Evolutionary conservation across 805 yeast genomes (phyloP).

Genomic region (Clavispora fructus): DNA sequence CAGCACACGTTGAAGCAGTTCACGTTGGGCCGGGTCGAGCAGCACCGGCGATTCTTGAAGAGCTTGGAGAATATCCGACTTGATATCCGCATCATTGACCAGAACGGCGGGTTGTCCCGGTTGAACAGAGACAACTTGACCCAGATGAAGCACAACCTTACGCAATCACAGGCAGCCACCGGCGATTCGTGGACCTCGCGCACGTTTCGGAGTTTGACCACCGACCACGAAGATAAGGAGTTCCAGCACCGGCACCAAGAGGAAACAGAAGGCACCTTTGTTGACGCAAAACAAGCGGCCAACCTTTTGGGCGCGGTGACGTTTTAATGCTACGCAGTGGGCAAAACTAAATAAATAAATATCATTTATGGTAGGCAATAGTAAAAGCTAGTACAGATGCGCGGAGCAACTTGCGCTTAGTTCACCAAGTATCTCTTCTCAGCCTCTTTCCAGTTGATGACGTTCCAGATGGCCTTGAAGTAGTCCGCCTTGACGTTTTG

Average conservation of each 20-base stretch:
- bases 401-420: not conserved
- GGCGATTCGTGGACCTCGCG: conserved; percentile 44
- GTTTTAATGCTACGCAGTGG: conserved; percentile 32
- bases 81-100: conserved; percentile 71
- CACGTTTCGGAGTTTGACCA: conserved; percentile 31
- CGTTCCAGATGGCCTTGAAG: conserved; percentile 48
- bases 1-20: conserved; percentile 50
- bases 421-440: conserved; percentile 36
- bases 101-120: conserved; percentile 74
- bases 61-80: conserved; percentile 66
- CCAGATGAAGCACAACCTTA: conserved; percentile 36
- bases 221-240: conserved; percentile 22
- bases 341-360: not conserved
- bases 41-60: conserved; percentile 74
- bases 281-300: conserved; percentile 85
- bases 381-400: not conserved
- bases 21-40: conserved; percentile 71
- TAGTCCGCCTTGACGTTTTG: conserved; percentile 47
- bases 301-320: conserved; percentile 71
- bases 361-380: not conserved
- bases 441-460: conserved; percentile 47
- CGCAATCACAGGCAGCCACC: conserved; percentile 36
- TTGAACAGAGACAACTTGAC: conserved; percentile 69
- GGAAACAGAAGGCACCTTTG: conserved; percentile 23
- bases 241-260: conserved; percentile 10